Evolutionary conservation across 257 asterid genomes (phyloP), one percentile per base, ranked within the genome.

Genomic region (Buddleja alternifolia): DNA sequence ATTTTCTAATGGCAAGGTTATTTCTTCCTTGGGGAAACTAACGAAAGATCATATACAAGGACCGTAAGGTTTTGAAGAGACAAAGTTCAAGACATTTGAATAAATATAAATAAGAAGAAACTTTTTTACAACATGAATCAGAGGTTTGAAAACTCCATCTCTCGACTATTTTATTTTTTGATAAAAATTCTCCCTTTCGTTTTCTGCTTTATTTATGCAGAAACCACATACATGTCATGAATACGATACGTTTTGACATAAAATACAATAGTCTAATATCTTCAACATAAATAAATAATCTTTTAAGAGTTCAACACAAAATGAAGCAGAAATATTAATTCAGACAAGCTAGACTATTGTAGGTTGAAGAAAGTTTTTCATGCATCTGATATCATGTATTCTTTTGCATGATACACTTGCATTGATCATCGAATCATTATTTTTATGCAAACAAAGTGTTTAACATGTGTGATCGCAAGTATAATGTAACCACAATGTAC

Each of bases 41-140:
- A 77, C 60, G 34, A 83, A 77, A 3, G 88, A 77, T 21, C 88
- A 82, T 6, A 80, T 68, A 63, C 51, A 79, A 9, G 71, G 77
- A 16, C 75, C 75, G 1, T 20, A 52, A 8, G 79, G 85, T 6
- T 10, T 75, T 21, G 51, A 45, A 34, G 56, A 15, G 6, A 75
- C 15, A 39, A 79, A 77, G 11, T 48, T 60, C 64, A 48, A 1
- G 37, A 82, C 64, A 7, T 59, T n/a, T 11, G 83, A 76, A 40
- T 79, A 78, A 10, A 82, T 77, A 48, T 81, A 76, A 24, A 82
- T 65, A 32, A 83, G 85, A 10, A 81, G 83, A 19, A 7, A 60
- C 9, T 64, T 66, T 7, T 24, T 5, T 4, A 65, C 57, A 0
- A 63, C 54, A 16, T 39, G 4, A 53, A 72, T 52, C 4, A 72